phyloP scores from a whole-genome alignment of 306 rosid species.

The Prosopis cineraria region DNA sequence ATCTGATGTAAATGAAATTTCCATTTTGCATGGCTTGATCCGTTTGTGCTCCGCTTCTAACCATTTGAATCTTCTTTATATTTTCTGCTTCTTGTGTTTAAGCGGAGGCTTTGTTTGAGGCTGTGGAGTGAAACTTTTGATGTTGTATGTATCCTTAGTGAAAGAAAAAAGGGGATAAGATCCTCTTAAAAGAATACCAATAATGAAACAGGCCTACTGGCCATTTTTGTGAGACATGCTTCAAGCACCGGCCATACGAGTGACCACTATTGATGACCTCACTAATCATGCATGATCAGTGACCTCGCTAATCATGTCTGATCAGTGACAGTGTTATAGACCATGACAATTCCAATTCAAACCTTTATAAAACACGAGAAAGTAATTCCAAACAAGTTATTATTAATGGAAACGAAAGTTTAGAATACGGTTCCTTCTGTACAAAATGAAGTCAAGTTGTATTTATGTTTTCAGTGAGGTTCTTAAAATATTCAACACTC shows the following conservation, averaged over 20 bases:
- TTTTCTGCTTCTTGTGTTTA: not conserved
- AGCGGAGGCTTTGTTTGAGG: not conserved
- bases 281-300: not conserved
- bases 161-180: not conserved
- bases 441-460: not conserved
- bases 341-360: not conserved
- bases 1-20: not conserved
- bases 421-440: slow-evolving; percentile 6
- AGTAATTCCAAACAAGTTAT: not conserved
- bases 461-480: not conserved
- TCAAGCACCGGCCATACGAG: not conserved
- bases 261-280: too few species aligned
- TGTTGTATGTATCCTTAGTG: not conserved
- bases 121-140: not conserved
- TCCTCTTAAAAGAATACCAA: not conserved
- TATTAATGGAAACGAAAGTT: not conserved
- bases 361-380: not conserved
- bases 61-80: not conserved
- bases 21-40: not conserved
- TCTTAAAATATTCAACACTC: not conserved
- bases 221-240: not conserved
- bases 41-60: not conserved
- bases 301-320: not conserved
- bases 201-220: not conserved
- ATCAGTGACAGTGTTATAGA: not conserved